Conservation (phyloP, 1,284 basidiomycete genomes). For the Meripilus lineatus region DNA sequence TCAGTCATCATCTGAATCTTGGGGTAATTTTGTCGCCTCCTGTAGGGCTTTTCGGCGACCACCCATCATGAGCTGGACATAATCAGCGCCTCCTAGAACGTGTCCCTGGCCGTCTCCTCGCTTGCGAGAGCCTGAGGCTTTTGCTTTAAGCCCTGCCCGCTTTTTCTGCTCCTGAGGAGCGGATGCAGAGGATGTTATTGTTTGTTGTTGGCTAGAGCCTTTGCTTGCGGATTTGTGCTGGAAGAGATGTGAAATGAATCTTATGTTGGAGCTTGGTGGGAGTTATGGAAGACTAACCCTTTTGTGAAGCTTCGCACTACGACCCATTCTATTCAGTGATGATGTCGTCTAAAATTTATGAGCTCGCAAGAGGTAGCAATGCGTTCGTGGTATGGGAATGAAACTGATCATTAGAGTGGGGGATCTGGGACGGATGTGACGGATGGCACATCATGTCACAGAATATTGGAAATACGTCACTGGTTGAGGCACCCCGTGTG, state of each 20-base stretch:
- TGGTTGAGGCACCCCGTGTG: no score
- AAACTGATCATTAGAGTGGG: no score
- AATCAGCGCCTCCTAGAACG: conserved; percentile 72
- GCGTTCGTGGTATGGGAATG: no score
- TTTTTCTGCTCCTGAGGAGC: conserved; percentile 33
- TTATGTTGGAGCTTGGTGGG: not conserved
- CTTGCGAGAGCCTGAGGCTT: conserved; percentile 24
- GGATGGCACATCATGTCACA: no score
- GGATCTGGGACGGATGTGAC: no score
- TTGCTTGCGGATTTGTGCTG: conserved; percentile 19
- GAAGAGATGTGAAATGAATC: conserved; percentile 6
- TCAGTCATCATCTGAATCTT: conserved; percentile 13
- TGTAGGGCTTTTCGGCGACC: conserved; percentile 55
- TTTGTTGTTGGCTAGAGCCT: conserved; percentile 8
- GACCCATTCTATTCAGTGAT: conserved; percentile 22
- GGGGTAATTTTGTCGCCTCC: conserved; percentile 57
- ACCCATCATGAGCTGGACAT: conserved; percentile 68
- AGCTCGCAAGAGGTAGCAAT: no score
- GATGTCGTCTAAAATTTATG: no score
- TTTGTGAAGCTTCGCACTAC: conserved; percentile 25
- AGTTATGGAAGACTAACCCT: conserved; percentile 12
- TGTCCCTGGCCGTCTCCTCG: conserved; percentile 29
- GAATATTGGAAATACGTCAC: no score
- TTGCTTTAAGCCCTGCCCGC: conserved; percentile 39
- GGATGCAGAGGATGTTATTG: conserved; percentile 9